Conservation (phyloP, 768 basidiomycete species). For the Lentinula aciculospora region DNA sequence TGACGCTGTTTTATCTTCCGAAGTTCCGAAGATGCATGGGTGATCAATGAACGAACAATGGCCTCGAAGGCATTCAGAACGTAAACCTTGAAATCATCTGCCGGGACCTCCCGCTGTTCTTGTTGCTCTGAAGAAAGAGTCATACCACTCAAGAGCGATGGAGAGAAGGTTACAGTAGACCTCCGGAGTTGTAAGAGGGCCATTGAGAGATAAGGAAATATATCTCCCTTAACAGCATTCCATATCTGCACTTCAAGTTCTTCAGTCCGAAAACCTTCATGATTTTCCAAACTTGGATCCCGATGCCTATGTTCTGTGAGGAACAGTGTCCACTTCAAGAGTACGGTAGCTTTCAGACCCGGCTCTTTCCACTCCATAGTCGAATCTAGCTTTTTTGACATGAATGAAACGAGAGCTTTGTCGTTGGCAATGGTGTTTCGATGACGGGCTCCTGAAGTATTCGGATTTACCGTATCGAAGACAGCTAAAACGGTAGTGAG, state of each 20-base stretch:
- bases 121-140: slow-evolving; percentile 32
- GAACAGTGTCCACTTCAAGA: slow-evolving; percentile 88
- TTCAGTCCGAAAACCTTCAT: slow-evolving; percentile 65
- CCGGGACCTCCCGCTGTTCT: slow-evolving; percentile 38
- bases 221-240: slow-evolving; percentile 79
- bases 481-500: slow-evolving; percentile 59
- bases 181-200: slow-evolving; percentile 51
- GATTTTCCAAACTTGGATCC: slow-evolving; percentile 58
- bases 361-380: slow-evolving; percentile 60
- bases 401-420: slow-evolving; percentile 40
- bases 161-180: slow-evolving; percentile 20
- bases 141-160: slow-evolving; percentile 28
- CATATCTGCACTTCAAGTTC: slow-evolving; percentile 78
- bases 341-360: slow-evolving; percentile 63
- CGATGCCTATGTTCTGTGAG: slow-evolving; percentile 70
- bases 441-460: slow-evolving; percentile 32
- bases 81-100: slow-evolving; percentile 45
- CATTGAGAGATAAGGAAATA: slow-evolving; percentile 67
- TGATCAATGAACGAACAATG: slow-evolving; percentile 66
- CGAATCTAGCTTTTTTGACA: slow-evolving; percentile 53
- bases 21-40: slow-evolving; percentile 73
- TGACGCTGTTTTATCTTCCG: slow-evolving; percentile 87
- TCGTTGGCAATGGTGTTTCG: slow-evolving; percentile 47
- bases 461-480: slow-evolving; percentile 62
- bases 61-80: slow-evolving; percentile 65